Percentiles rank a stretch among this genome's conserved stretches.
phyloP scores from a whole-genome alignment of 2,329 filamentous ascomycete genomes.

The Botrytis galanthina region DNA sequence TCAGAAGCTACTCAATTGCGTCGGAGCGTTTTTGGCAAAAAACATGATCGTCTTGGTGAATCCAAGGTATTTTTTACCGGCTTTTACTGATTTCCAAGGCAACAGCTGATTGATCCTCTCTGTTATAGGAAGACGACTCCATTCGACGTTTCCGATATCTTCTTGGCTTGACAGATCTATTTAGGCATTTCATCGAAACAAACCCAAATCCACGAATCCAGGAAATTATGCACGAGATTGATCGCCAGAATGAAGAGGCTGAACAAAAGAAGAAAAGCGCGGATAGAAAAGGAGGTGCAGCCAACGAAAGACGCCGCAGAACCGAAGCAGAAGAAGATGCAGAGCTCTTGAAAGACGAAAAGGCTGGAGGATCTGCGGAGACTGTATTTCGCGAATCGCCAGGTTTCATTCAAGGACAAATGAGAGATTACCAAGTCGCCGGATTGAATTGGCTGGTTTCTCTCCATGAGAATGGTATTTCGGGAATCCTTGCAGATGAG shows the following conservation, averaged over 20 bases:
- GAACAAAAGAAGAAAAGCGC: constrained; percentile 69
- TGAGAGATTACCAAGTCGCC: constrained; percentile 95
- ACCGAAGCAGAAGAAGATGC: constrained; percentile 98
- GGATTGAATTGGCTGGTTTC: constrained; percentile 98
- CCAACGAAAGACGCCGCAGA: constrained; percentile 73
- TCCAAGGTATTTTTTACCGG: constrained; percentile 65
- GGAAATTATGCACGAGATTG: constrained; percentile 90
- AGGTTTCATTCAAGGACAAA: constrained; percentile 75
- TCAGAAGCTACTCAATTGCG: constrained; percentile 86
- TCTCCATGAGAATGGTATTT: constrained; percentile 97
- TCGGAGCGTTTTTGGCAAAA: constrained; percentile 90
- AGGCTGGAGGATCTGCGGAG: constrained; percentile 78
- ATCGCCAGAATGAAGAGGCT: constrained; percentile 81
- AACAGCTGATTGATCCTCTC: not conserved
- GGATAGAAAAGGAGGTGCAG: constrained; percentile 79
- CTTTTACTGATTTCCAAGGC: not conserved
- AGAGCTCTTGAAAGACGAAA: constrained; percentile 83
- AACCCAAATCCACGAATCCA: constrained; percentile 95
- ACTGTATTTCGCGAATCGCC: constrained; percentile 94
- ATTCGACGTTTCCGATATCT: constrained; percentile 93
- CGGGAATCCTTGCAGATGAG: constrained; percentile 94
- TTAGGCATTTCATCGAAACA: constrained; percentile 97
- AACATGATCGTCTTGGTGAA: constrained; percentile 87
- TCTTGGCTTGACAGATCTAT: constrained; percentile 90
- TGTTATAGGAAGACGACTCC: constrained; percentile 80